Base-by-base conservation (phyloP, 768 basidiomycete genomes). In the Amanita molliuscula region DNA sequence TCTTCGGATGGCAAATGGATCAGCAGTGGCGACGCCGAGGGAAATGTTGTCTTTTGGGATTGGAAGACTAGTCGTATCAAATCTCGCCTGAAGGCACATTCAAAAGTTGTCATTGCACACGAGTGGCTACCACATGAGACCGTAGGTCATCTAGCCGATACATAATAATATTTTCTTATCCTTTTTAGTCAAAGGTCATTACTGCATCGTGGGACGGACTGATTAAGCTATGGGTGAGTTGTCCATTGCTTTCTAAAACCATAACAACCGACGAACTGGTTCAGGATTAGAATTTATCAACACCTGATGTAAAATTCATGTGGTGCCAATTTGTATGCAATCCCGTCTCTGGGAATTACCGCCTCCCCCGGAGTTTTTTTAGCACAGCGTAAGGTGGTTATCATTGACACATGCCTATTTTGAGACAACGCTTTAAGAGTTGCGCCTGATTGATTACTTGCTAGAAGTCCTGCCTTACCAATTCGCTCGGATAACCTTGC, bases 1-100 rank as follows among this genome's bases (percentile, higher is more conserved):
- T 96, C 94, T 15, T 93, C 96, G 1, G 96, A 99, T 63, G 96
- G 96, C 2, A 91, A 92, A 66, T 98, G 92, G 88, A 88, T 99
- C 59, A 94, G 90, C 60, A 94, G 91, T 52, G 96, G 96, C 25
- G 95, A 97, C 59, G 88, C 89, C 8, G 82, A 85, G 57, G 96
- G 96, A 7, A 93, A 96, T 63, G 76, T 99, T 37, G 88, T 97
- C 3, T 95, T 97, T 66, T 99, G 96, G 96, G 96, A 98, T 65
- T 99, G 91, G 89, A 98, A 96, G 70, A 94, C 85, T n/a, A 89
- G 93, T 1, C 81, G 90, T 55, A 93, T 98, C 65, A 90, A 94
- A 69, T 91, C 87, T 49, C 74, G 90, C 34, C 66, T 98, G 49
- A 81, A 82, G 55, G 91, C 90, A 2, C 96, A 98, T 65, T 81